Base-by-base conservation (phyloP, 2,329 filamentous ascomycete genomes). In the Trichoderma sp. region DNA sequence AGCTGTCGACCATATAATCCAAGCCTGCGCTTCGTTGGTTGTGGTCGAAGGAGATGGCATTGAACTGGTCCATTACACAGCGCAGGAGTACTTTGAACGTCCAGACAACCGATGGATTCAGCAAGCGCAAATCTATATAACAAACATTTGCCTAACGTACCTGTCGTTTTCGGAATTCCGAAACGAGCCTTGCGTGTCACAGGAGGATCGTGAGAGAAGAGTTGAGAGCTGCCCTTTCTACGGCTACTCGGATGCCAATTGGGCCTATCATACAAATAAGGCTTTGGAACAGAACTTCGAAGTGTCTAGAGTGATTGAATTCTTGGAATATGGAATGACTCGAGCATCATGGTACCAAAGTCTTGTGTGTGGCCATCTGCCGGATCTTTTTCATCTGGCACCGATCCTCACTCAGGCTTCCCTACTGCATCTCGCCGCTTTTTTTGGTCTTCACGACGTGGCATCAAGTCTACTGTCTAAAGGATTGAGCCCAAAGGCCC, bases 61-160 rank as follows among this genome's bases (percentile, higher is more conserved):
- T 12, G 74, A 78, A 3, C 67, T 83, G 0, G 78, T 81, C 3
- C 80, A 83, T 67, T 79, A 80, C 62, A 82, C 81, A 0, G 73
- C 79, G 1, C 77, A 82, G 50, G 75, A 82, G 45, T 83, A 80
- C 67, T 76, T 83, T 48, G 72, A 78, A 19, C 55, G 66, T 14
- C 76, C 68, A 0, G 52, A 74, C 3, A 72, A 81, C 10, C 59
- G 71, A 0, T 78, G 74, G 71, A 75, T 82, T 60, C 72, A 72
- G 0, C n/a, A 70, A n/a, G 71, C 73, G 0, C 63, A 79, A 4
- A 3, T 1, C 0, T 10, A 72, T 0, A 74, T 82, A 3, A 65
- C 72, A 0, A 59, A 45, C 5, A 69, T 65, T 5, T 82, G 78
- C 65, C 39, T 76, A 5, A 74, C 73, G 0, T 80, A 80, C 56